phyloP scores from a whole-genome alignment of 345 rosid species.

The Corchorus capsularis region DNA sequence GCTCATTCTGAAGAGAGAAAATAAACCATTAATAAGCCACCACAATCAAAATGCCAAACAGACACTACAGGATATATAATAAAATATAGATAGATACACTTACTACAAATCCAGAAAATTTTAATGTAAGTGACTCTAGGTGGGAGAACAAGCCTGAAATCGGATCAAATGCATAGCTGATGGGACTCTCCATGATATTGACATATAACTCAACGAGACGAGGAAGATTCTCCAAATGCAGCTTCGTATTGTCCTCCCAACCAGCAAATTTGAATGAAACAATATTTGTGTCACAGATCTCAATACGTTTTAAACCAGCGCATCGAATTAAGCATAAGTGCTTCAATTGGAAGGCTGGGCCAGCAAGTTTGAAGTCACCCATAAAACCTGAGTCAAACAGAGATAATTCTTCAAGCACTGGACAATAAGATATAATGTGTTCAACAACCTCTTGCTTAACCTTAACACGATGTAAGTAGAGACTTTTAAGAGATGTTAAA shows the following conservation, averaged over 20 bases:
- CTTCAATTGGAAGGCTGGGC: not conserved
- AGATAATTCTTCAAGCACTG: constrained; percentile 3
- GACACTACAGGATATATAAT: not conserved
- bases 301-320: not conserved
- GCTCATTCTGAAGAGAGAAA: too few species aligned
- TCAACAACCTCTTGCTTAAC: not conserved
- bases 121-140: not conserved
- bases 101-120: not conserved
- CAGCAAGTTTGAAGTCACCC: not conserved
- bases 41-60: not conserved
- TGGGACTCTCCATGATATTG: not conserved
- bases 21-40: too few species aligned
- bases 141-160: not conserved
- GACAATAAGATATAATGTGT: not conserved
- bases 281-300: not conserved
- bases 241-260: not conserved
- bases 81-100: not conserved
- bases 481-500: not conserved
- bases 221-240: not conserved
- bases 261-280: not conserved
- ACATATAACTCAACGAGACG: not conserved
- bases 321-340: not conserved
- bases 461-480: not conserved
- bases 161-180: not conserved
- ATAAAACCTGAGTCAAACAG: not conserved